Evolutionary conservation across 192 early-diverging fungal species (phyloP), one percentile per base, ranked within the genome.

Genomic region (Coemansia sp.): DNA sequence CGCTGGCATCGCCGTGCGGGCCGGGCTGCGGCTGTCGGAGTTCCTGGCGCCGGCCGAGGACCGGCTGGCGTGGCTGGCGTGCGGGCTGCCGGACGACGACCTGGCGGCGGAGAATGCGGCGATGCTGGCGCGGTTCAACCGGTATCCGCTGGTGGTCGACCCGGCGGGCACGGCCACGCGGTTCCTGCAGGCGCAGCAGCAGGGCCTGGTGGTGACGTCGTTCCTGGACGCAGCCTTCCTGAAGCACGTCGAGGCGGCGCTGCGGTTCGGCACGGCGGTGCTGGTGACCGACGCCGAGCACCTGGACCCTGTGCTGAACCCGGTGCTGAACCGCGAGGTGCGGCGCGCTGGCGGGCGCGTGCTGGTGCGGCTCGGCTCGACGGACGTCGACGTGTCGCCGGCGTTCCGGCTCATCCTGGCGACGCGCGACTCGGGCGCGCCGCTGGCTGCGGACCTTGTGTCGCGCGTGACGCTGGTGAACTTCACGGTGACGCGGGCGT

Each of bases 311-410:
- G 96, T 99, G 61, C 85, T 99, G 71, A 99, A 99, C 82, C 88
- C 98, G 5, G 92, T 99, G 27, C 86, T 99, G 38, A 99, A 99
- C 85, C 94, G 91, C 71, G 96, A 99, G 84, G 80, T 99, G 51
- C 89, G 96, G 38, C 89, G 93, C 55, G 96, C 95, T 31, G 98
- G 98, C 61, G 96, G 97, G 38, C 94, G 98, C 69, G 93, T 94
- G 19, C 83, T 99, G 53, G 93, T 98, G 56, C 89, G 94, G 22
- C 88, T 99, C n/a, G 98, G 98, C 48, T 87, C 88, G 61, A 93
- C 98, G 71, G 98, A 99, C 65, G 96, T 99, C 59, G 98, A 99
- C 86, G 99, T 99, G 77, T 98, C 96, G 36, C 97, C 98, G 12
- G 85, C 94, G 12, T 99, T 99, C 83, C 93, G 91, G 3, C 78